Percentiles rank a stretch among this genome's conserved stretches.
Evolutionary conservation across 1,284 basidiomycete species (phyloP).

Genomic region (Inonotus obliquus): DNA sequence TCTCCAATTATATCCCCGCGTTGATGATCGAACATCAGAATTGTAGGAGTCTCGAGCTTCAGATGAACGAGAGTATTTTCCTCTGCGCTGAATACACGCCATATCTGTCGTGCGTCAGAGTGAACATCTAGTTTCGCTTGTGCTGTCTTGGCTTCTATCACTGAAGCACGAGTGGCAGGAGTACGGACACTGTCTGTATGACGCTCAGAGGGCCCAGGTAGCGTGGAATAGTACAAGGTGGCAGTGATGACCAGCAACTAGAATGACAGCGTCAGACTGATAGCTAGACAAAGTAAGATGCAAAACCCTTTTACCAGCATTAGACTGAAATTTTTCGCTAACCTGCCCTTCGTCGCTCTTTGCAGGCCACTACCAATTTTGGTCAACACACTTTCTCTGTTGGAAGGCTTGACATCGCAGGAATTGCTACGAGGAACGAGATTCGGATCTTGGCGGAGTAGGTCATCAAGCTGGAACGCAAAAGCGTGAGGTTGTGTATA

Average conservation of each 20-base stretch:
- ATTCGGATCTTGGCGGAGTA: constrained; percentile 63
- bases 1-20: constrained; percentile 24
- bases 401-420: neutral
- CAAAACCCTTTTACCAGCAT: constrained; percentile 51
- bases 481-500: constrained; percentile 6
- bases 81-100: constrained; percentile 77
- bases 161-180: constrained; percentile 31
- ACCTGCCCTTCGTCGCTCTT: constrained; percentile 44
- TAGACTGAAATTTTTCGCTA: constrained; percentile 76
- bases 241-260: constrained; percentile 72
- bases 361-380: neutral
- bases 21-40: constrained; percentile 61
- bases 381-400: neutral
- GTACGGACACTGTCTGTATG: constrained; percentile 26
- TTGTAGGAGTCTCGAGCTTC: constrained; percentile 73
- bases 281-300: constrained; percentile 4
- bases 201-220: constrained; percentile 40
- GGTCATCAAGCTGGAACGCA: constrained; percentile 61
- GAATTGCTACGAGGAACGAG: constrained; percentile 36
- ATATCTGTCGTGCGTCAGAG: constrained; percentile 62
- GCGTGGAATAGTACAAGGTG: constrained; percentile 66
- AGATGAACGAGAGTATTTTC: constrained; percentile 72
- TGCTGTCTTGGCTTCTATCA: constrained; percentile 29
- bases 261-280: constrained; percentile 13
- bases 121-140: constrained; percentile 26